Conservation (phyloP, 2,329 filamentous ascomycete species). For the Fusarium sp. region DNA sequence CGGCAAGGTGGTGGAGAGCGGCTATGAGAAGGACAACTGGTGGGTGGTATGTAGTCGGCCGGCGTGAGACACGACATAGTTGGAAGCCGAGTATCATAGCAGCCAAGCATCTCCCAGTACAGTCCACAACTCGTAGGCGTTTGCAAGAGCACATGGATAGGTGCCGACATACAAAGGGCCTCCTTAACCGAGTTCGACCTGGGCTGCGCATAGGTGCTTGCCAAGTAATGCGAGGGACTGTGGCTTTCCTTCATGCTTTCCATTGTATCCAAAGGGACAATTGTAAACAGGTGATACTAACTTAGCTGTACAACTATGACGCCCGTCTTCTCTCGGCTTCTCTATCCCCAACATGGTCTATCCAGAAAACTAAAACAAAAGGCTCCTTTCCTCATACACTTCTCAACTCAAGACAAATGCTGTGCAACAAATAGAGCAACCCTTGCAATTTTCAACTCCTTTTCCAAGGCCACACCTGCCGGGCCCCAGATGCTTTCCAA, state of each 20-base stretch:
- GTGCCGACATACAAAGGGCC: conserved; percentile 8
- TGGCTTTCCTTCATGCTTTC: conserved; percentile 10
- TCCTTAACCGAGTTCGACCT: conserved; percentile 16
- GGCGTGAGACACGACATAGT: conserved; percentile 32
- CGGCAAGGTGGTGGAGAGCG: conserved; percentile 81
- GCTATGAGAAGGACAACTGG: conserved; percentile 99
- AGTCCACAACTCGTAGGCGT: conserved; percentile 26
- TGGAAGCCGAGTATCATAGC: no score
- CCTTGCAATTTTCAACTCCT: conserved; percentile 35
- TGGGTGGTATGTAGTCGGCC: conserved; percentile 78
- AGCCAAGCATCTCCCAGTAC: background rate
- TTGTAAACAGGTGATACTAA: conserved; percentile 33
- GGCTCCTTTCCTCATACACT: background rate
- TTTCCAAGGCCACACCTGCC: conserved; percentile 34
- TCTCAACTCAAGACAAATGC: conserved; percentile 22
- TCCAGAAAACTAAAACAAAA: conserved; percentile 28
- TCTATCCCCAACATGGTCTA: conserved; percentile 38
- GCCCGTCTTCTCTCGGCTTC: conserved; percentile 29
- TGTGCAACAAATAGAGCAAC: conserved; percentile 26
- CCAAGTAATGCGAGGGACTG: background rate
- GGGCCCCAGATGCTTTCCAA: conserved; percentile 24
- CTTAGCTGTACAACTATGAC: conserved; percentile 46
- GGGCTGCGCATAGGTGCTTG: no score
- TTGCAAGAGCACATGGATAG: conserved; percentile 12
- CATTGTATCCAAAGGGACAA: conserved; percentile 14